These are phyloP conservation scores for Rhytidiadelphus loreus DNA, from an alignment of 225 moss, liverwort and hornwort species.

Conservation along the genomic window DNA sequence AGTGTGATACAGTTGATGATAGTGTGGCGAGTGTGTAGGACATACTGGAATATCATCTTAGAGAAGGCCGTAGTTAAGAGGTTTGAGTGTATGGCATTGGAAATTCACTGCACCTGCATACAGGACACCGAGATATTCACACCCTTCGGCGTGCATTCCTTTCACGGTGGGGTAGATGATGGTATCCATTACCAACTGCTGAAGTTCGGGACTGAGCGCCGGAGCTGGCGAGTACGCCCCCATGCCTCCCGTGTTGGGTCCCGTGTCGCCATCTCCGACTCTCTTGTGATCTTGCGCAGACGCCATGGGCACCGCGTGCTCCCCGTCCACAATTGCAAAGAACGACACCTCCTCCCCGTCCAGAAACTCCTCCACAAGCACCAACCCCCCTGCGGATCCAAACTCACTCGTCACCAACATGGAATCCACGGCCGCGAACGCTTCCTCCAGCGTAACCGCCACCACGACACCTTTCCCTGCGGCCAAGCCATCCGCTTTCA, in stretches of 20 bases:
- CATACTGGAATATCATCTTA: neutral
- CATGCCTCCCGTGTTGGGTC: constrained; percentile 93
- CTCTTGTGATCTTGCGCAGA: constrained; percentile 93
- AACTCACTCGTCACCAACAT: constrained; percentile 67
- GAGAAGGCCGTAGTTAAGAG: neutral
- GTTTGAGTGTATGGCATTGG: neutral
- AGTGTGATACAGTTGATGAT: neutral
- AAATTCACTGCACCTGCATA: constrained; percentile 27
- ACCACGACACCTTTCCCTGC: constrained; percentile 93
- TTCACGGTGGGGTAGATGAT: constrained; percentile 80
- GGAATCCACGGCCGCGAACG: constrained; percentile 76
- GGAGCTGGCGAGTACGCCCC: constrained; percentile 92
- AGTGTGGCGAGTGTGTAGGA: neutral
- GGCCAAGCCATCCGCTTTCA: constrained; percentile 87
- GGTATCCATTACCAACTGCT: constrained; percentile 40
- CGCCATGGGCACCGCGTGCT: constrained; percentile 58
- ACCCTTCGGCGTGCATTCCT: constrained; percentile 73
- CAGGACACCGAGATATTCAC: constrained; percentile 62
- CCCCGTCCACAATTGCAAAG: constrained; percentile 81
- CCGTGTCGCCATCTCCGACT: constrained; percentile 84
- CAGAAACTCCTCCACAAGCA: constrained; percentile 88
- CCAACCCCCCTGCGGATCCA: constrained; percentile 63
- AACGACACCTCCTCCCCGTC: constrained; percentile 94
- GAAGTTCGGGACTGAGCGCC: constrained; percentile 48
- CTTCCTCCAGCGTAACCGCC: constrained; percentile 55